Percentiles rank a stretch among this genome's conserved stretches.
Evolutionary conservation across 1,284 basidiomycete species (phyloP).

Genomic region (Bondarzewia mesenterica): DNA sequence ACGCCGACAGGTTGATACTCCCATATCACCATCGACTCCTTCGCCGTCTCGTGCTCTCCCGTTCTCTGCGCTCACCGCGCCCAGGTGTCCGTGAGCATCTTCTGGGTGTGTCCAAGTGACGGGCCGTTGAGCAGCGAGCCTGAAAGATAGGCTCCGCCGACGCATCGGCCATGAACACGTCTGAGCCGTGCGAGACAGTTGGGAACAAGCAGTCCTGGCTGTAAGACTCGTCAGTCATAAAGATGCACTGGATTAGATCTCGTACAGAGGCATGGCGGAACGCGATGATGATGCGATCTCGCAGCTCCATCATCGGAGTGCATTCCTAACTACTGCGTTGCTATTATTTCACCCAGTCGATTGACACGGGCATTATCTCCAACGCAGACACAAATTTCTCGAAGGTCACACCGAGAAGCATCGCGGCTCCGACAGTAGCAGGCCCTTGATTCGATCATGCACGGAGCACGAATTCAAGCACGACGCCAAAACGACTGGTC

Average conservation of each 20-base stretch:
- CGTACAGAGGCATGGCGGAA: background rate
- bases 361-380: background rate
- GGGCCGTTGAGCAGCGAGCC: background rate
- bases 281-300: background rate
- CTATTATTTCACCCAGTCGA: background rate
- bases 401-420: background rate
- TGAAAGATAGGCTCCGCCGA: background rate
- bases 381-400: background rate
- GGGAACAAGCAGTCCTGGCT: background rate
- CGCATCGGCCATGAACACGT: background rate
- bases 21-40: background rate
- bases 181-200: background rate
- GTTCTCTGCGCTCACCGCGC: background rate
- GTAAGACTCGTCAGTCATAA: background rate
- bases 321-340: background rate
- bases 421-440: background rate
- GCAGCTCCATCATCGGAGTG: background rate
- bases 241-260: background rate
- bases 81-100: background rate
- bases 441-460: background rate
- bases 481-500: background rate
- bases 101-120: background rate
- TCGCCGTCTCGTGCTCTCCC: background rate
- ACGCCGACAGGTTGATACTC: background rate
- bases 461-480: background rate